Evolutionary conservation across 768 basidiomycete genomes (phyloP), one percentile per base, ranked within the genome.

Genomic region (Boletus sensibilis): DNA sequence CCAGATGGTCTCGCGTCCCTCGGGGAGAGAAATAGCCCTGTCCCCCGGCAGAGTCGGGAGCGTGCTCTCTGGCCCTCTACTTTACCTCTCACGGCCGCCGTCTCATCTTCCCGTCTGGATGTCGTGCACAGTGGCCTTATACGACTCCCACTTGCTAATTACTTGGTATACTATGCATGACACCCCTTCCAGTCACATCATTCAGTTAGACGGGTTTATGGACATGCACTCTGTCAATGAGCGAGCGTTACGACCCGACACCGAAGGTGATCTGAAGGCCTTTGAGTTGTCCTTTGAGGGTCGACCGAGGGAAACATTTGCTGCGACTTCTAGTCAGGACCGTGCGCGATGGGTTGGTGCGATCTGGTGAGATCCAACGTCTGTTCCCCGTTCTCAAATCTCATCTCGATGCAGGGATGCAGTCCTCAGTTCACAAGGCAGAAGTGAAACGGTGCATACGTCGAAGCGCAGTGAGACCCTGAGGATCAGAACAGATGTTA

Each of bases 331-430:
- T 21, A 79, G 82, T 27, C 77, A 79, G 56, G 86, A 87, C 53
- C 76, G 89, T 49, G 87, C 87, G 4, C 79, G 78, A 10, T 91
- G 89, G 89, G 79, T 91, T 48, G 86, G 85, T 62, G 81, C 84
- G 4, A 82, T 90, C 45, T 91, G 89, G 89, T 88, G 67, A 64
- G 77, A 34, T 46, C 21, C 52, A 50, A 51, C 11, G 11, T 9
- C 21, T 37, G 33, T 44, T 13, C 2, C 48, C 8, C 34, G 27
- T 23, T 37, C 23, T 4, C 1, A 16, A 43, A 50, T 38, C 43
- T 54, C 27, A 61, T 56, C 38, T 53, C 14, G 39, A 20, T 38
- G 5, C 61, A 87, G 87, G 87, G 85, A 89, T 65, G 74, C 76
- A 5, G 74, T 88, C 25, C 72, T 89, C 33, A 73, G 76, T 7